Evolutionary conservation across 495 filamentous ascomycete species (phyloP), one percentile per base, ranked within the genome.

Genomic region (Hyaloscypha hepaticicola): DNA sequence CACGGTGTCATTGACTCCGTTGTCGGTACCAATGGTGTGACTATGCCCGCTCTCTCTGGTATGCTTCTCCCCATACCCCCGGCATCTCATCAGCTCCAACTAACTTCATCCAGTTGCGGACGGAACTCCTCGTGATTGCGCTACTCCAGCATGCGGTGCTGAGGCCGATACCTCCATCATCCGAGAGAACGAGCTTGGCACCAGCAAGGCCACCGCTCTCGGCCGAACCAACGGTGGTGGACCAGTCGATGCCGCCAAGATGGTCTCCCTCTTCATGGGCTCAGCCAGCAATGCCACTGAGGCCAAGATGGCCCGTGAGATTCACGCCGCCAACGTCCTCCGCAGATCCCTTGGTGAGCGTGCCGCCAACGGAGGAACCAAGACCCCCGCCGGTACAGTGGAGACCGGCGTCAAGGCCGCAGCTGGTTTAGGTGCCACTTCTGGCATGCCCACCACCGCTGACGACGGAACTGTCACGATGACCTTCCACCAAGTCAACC

Each of bases 121-220:
- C 63, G 83, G 85, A 45, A 85, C 82, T 28, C 84, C 83, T 24
- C 81, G 83, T 50, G 81, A 84, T 70, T 85, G 82, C 70, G 78
- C 76, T 49, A 75, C 75, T 33, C 81, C 82, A 57, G 65, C 63
- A 5, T 86, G 84, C 68, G 83, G 80, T 45, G 75, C 78, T 22
- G 73, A 79, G 56, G 77, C 78, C 59, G 78, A 81, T 71, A 82
- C 78, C 24, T 76, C 82, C 61, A 84, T 86, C 70, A 85, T 85
- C 70, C 79, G 84, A 21, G 72, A 79, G 61, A 72, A 73, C 28
- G 79, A 81, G 66, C 72, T 82, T 58, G 69, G 70, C 41, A 74
- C 68, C 31, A 68, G 69, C 65, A 76, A 80, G 55, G 82, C 78
- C 29, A 77, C 80, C 31, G 78, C 85, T 50, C 76, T 87, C 19